Evolutionary conservation across 2,329 filamentous ascomycete species (phyloP).

Genomic region (Fusarium coffeatum): DNA sequence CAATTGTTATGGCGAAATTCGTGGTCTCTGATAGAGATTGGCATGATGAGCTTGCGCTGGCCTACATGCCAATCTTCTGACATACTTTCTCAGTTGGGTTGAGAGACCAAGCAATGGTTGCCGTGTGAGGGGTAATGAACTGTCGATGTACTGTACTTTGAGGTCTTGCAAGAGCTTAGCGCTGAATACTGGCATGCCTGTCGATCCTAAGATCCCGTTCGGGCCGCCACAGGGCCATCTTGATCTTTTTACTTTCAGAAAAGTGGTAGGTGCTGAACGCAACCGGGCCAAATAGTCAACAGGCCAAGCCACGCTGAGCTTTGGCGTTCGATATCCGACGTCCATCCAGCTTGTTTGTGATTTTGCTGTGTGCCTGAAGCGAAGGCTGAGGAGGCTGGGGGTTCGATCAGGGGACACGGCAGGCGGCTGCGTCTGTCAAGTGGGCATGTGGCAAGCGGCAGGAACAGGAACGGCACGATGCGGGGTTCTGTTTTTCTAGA

Average conservation of each 20-base stretch:
- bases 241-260: conserved; percentile 4
- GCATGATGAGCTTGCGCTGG: neutral
- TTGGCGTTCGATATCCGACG: neutral
- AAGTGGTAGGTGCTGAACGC: neutral
- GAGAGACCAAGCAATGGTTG: neutral
- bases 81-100: neutral
- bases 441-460: conserved; percentile 31
- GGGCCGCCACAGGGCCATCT: conserved; percentile 39
- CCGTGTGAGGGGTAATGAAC: neutral
- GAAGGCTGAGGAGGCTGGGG: conserved; percentile 7
- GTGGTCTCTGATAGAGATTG: neutral
- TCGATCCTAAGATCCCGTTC: conserved; percentile 45
- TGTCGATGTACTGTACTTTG: conserved; percentile 1
- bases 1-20: neutral
- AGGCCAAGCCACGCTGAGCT: neutral
- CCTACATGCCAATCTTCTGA: neutral
- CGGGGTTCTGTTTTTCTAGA: conserved; percentile 46
- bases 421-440: conserved; percentile 24
- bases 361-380: neutral
- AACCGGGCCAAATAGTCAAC: neutral
- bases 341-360: neutral
- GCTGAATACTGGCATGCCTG: conserved; percentile 38
- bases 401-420: conserved; percentile 15
- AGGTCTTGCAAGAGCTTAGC: conserved; percentile 30
- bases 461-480: conserved; percentile 39